Conservation (phyloP, 2,329 filamentous ascomycete species). For the Ophiostoma novo-ulmi region DNA sequence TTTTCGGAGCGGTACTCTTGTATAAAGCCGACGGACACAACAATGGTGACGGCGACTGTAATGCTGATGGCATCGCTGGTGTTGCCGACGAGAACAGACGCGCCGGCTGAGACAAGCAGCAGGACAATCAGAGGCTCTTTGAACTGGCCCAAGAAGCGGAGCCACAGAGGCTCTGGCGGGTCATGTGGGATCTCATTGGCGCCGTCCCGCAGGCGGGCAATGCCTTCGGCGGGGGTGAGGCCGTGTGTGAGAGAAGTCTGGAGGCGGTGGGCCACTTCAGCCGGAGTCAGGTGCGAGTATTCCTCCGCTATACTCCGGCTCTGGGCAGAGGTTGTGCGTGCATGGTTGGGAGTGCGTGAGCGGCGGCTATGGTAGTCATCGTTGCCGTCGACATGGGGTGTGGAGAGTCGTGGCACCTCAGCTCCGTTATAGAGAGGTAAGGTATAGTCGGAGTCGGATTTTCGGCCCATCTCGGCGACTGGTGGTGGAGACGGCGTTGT, state of each 20-base stretch:
- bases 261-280: conserved; percentile 71
- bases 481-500: background rate
- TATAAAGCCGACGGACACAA: conserved; percentile 91
- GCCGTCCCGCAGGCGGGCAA: conserved; percentile 72
- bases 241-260: conserved; percentile 80
- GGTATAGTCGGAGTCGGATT: conserved; percentile 23
- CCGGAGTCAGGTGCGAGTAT: conserved; percentile 63
- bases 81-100: conserved; percentile 88
- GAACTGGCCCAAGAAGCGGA: conserved; percentile 94
- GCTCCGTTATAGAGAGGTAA: conserved; percentile 27
- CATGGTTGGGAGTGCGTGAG: conserved; percentile 25
- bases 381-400: conserved; percentile 16
- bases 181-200: conserved; percentile 94
- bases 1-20: conserved; percentile 98
- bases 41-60: conserved; percentile 90
- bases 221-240: conserved; percentile 73
- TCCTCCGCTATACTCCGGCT: conserved; percentile 51
- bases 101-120: conserved; percentile 79
- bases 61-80: conserved; percentile 94
- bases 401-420: conserved; percentile 23
- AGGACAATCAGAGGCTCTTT: conserved; percentile 91
- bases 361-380: conserved; percentile 26
- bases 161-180: conserved; percentile 86
- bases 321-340: conserved; percentile 33
- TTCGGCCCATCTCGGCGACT: conserved; percentile 27